Base-by-base conservation (phyloP, 306 rosid species). In the Prinsepia uniflora region DNA sequence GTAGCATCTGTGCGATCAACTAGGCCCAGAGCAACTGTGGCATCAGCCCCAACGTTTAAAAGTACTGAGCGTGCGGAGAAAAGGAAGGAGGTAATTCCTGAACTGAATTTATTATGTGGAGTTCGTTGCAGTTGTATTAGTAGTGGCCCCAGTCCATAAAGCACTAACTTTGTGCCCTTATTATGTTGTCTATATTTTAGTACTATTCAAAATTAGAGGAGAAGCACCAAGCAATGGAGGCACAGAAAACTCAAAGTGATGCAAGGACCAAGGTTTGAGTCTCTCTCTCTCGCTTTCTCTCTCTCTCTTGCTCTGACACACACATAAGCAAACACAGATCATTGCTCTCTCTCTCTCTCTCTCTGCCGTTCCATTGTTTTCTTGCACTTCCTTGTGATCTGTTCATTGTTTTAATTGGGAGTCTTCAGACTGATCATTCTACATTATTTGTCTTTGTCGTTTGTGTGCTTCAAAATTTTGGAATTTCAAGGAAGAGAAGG, bases 181-280 rank as follows among this genome's bases (percentile, higher is more conserved):
- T 74, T 55, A 34, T 85, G n/a, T 71, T 77, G 58, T 52, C 52
- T 17, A 12, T 13, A 19, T 53, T 22, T 13, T 81, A 95, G 97
- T 95, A 87, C 76, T 86, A 91, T 76, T 67, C 91, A 20, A 95
- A 86, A 79, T 85, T 95, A 71, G 99, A 91, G 86, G 96, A 86
- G 83, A 95, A 91, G 65, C 89, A 89, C 70, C 97, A 84, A 68
- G 96, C 96, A 66, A 57, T 89, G 80, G 96, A 87, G 83, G 97
- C 92, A 71, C 88, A 91, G 87, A 95, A 82, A 86, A 86, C 73
- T 77, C 91, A 95, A 81, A 85, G 79, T 85, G 97, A 91, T 77
- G 89, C 91, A 50, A 89, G 93, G 81, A 89, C 88, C 82, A 91
- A 95, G 99, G 99, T 95, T 75, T 70, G 4, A 66, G 53, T 56